phyloP scores from a whole-genome alignment of 768 basidiomycete species.

The Pholiota conissans region DNA sequence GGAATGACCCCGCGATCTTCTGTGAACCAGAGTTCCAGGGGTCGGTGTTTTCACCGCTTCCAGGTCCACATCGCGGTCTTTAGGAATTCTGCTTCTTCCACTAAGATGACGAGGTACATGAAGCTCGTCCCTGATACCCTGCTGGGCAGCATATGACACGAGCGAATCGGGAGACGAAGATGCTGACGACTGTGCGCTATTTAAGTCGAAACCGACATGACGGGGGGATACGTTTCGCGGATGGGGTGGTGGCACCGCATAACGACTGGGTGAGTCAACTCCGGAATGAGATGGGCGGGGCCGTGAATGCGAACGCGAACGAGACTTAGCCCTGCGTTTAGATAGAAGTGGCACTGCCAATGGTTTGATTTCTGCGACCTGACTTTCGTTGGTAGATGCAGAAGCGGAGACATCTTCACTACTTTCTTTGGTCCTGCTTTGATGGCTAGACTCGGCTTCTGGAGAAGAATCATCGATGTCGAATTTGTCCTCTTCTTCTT shows the following conservation, averaged over 20 bases:
- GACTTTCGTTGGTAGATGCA: background rate
- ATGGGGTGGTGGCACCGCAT: conserved; percentile 50
- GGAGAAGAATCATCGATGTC: conserved; percentile 92
- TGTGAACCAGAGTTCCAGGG: conserved; percentile 34
- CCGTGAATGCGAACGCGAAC: conserved; percentile 44
- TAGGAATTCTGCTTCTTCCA: conserved; percentile 58
- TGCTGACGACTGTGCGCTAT: conserved; percentile 30
- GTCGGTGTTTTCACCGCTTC: conserved; percentile 66
- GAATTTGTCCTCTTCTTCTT: conserved; percentile 72
- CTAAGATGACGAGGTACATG: conserved; percentile 32
- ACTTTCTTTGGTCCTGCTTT: conserved; percentile 6
- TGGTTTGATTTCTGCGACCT: conserved; percentile 6
- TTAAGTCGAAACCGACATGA: conserved; percentile 51
- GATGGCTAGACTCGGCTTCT: conserved; percentile 38
- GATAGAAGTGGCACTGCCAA: conserved; percentile 8
- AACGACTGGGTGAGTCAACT: conserved; percentile 64
- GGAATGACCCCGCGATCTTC: conserved; percentile 32
- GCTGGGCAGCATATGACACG: conserved; percentile 25
- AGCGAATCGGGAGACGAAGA: conserved; percentile 40
- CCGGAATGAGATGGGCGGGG: conserved; percentile 49
- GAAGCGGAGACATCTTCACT: background rate
- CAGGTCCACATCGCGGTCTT: conserved; percentile 54
- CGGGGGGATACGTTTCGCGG: conserved; percentile 45
- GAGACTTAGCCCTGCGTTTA: conserved; percentile 37
- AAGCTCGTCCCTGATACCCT: conserved; percentile 33